Evolutionary conservation across 306 rosid species (phyloP).

Genomic region (Crotalaria pallida): DNA sequence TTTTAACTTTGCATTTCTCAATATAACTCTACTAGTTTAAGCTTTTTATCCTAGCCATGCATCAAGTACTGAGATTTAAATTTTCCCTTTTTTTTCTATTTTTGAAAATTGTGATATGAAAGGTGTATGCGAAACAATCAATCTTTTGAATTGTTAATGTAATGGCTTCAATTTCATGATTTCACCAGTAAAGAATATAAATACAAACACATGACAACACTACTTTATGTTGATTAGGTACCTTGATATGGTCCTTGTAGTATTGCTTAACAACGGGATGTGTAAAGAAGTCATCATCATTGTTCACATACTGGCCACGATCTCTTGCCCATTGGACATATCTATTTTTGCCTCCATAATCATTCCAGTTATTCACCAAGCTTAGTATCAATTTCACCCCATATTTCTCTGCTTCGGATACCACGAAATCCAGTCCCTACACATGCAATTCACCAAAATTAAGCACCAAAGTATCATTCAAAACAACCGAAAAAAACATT

Average conservation of each 20-base stretch:
- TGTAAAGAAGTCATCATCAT: slow-evolving; percentile 22
- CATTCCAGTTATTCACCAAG: slow-evolving; percentile 26
- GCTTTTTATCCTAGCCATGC: too few species aligned
- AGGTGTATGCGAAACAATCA: too few species aligned
- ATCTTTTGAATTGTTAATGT: too few species aligned
- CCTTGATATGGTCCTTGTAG: slow-evolving; percentile 28
- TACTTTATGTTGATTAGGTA: too few species aligned
- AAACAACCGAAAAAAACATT: too few species aligned
- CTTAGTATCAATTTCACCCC: slow-evolving; percentile 16
- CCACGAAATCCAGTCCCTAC: slow-evolving; percentile 28
- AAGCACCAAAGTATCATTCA: too few species aligned
- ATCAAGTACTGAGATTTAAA: too few species aligned
- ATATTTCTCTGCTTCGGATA: slow-evolving; percentile 24
- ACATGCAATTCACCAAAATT: neutral
- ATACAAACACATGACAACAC: neutral
- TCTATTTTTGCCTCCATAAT: slow-evolving; percentile 21
- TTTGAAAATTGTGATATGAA: too few species aligned
- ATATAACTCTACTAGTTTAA: too few species aligned
- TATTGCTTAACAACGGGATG: slow-evolving; percentile 18
- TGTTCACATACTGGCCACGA: slow-evolving; percentile 9
- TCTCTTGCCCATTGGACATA: slow-evolving; percentile 30
- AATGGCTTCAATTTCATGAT: neutral
- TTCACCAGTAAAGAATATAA: neutral
- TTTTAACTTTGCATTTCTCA: too few species aligned
- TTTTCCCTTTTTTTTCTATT: too few species aligned